Percentiles rank a stretch among this genome's conserved stretches.
Evolutionary conservation across 345 rosid genomes (phyloP).

Genomic region (Turritis glabra): DNA sequence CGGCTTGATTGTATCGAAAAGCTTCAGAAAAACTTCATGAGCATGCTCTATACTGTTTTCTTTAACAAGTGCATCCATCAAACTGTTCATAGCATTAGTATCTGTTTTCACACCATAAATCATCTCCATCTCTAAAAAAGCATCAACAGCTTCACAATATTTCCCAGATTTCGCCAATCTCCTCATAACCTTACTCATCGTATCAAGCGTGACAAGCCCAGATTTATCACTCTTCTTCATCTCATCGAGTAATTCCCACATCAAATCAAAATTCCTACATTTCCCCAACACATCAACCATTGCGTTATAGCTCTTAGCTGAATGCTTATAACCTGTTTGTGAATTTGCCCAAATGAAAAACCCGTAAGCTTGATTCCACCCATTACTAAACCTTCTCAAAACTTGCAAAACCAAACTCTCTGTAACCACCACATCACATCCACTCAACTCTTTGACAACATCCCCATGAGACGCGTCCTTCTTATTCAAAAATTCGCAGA

Average conservation of each 20-base stretch:
- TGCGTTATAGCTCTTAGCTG: constrained; percentile 46
- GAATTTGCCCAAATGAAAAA: constrained; percentile 80
- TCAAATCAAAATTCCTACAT: constrained; percentile 51
- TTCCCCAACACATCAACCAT: constrained; percentile 79
- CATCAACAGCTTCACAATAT: constrained; percentile 59
- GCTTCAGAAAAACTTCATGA: constrained; percentile 37
- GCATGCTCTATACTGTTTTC: constrained; percentile 74
- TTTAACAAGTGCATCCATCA: constrained; percentile 84
- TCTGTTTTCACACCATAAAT: constrained; percentile 55
- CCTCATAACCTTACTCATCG: constrained; percentile 70
- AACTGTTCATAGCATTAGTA: constrained; percentile 47
- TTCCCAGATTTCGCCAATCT: constrained; percentile 62
- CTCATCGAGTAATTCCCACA: constrained; percentile 67
- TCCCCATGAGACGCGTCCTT: constrained; percentile 37
- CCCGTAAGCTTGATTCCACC: constrained; percentile 64
- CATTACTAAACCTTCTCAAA: constrained; percentile 61
- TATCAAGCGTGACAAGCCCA: constrained; percentile 54
- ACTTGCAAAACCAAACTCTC: constrained; percentile 50
- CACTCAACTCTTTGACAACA: constrained; percentile 47
- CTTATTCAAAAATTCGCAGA: constrained; percentile 50
- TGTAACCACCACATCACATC: constrained; percentile 43
- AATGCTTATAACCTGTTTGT: constrained; percentile 61
- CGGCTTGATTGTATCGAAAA: constrained; percentile 40
- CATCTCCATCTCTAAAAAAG: constrained; percentile 54
- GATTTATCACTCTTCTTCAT: constrained; percentile 48